Conservation (phyloP, 352 stramenopile genomes). For the Globisporangium abappressorium region DNA sequence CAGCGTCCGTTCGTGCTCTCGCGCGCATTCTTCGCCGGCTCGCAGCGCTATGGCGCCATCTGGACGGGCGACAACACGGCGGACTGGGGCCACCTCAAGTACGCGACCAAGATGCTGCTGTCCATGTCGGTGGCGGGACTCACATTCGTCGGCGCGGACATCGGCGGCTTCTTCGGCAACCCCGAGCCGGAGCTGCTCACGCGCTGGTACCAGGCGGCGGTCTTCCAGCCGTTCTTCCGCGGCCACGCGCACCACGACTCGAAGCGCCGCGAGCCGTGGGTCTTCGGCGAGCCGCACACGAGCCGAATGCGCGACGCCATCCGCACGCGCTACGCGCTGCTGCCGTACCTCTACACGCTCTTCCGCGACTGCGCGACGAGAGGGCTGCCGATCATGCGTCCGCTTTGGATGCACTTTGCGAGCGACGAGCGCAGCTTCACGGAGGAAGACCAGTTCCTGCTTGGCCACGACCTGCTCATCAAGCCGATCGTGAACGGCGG, state of each 20-base stretch:
- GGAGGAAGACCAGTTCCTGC: constrained; percentile 94
- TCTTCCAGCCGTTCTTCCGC: constrained; percentile 98
- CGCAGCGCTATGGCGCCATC: constrained; percentile 95
- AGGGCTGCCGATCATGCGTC: constrained; percentile 89
- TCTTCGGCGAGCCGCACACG: constrained; percentile 96
- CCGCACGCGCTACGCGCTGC: constrained; percentile 93
- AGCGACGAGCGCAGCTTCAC: constrained; percentile 76
- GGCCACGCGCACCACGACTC: constrained; percentile 99
- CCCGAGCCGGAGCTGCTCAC: constrained; percentile 96
- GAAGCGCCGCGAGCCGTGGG: constrained; percentile 97
- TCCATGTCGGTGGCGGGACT: constrained; percentile 94
- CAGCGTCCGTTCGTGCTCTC: constrained; percentile 97
- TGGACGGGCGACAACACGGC: constrained; percentile 99
- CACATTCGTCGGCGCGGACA: constrained; percentile 97
- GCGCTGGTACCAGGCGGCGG: constrained; percentile 94
- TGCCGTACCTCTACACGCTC: constrained; percentile 96
- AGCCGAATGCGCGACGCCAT: constrained; percentile 87
- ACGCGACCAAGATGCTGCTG: constrained; percentile 97
- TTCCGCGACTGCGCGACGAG: constrained; percentile 59
- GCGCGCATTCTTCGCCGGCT: constrained; percentile 97
- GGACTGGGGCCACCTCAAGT: constrained; percentile 95
- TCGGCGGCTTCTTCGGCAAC: constrained; percentile 99
- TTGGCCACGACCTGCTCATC: constrained; percentile 94
- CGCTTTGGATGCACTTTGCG: constrained; percentile 97
- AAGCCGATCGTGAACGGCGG: constrained; percentile 93